Evolutionary conservation across 495 filamentous ascomycete genomes (phyloP), one percentile per base, ranked within the genome.

Genomic region (Paragyromitra xinjiangensis): DNA sequence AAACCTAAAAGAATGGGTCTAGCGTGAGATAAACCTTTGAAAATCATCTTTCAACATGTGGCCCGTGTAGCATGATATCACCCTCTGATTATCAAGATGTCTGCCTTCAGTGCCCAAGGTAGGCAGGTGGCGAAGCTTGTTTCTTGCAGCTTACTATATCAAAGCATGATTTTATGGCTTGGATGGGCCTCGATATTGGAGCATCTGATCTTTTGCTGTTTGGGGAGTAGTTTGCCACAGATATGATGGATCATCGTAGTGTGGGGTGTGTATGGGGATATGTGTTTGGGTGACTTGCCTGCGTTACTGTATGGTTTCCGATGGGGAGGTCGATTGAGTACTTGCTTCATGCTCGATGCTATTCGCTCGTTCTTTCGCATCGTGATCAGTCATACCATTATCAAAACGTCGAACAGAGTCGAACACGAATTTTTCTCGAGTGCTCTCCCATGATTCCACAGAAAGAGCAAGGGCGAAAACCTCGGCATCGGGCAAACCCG

Each of bases 401-500:
- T 6, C 53, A 14, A 8, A 56, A 34, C 2, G 14, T 56, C 24
- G 16, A 53, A 53, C 22, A 16, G 34, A 37, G 29, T 7, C 3
- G 26, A n/a, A 14, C 16, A 14, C 9, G 37, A 6, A 42, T 19
- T 8, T 8, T 53, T 3, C 29, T 34, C 58, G 29, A 62, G 26
- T 62, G 58, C 58, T 62, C 26, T 2, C 26, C 16, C 14, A n/a
- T 62, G 58, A 39, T 39, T 16, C 58, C 39, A 39, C 53, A 64
- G n/a, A 19, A 19, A 51, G 4, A 0, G 50, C 29, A 3, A 34
- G 29, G 29, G 29, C 4, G 29, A 51, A 6, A 51, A 1, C 37
- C 39, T 7, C n/a, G 39, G 29, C 37, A 64, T 26, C 61, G 37
- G 61, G 19, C 16, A 42, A 44, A 64, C 61, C 12, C 19, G 5